Evolutionary conservation across 176 grass and related monocot species (phyloP).

Genomic region (Rhynchospora breviuscula): DNA sequence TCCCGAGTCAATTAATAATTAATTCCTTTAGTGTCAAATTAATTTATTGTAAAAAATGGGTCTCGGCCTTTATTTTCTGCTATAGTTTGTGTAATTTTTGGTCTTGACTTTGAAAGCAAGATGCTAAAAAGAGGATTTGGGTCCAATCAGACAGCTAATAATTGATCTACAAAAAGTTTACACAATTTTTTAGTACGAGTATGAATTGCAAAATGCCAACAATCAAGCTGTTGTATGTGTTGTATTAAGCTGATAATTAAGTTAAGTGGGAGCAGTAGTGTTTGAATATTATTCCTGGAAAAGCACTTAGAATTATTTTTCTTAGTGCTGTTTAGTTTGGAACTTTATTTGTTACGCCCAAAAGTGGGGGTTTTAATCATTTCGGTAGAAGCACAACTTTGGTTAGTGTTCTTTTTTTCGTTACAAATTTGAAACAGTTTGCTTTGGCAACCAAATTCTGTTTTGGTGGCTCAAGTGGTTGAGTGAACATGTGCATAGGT

Average conservation of each 20-base stretch:
- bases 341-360: neutral
- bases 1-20: too few species aligned
- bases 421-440: slow-evolving; percentile 3
- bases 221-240: neutral
- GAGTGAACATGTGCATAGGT: slow-evolving; percentile 5
- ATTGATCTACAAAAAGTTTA: neutral
- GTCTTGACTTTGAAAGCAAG: too few species aligned
- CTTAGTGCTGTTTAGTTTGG: slow-evolving; percentile 14
- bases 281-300: slow-evolving; percentile 4
- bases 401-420: neutral
- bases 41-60: too few species aligned
- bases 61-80: too few species aligned
- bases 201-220: neutral
- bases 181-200: neutral
- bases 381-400: neutral
- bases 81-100: too few species aligned
- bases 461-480: slow-evolving; percentile 8
- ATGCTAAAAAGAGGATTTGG: neutral
- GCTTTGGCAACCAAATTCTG: slow-evolving; percentile 3
- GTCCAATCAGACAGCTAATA: neutral
- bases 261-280: neutral
- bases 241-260: neutral
- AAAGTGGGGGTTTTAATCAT: slow-evolving; percentile 6
- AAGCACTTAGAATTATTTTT: neutral
- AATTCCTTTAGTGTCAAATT: too few species aligned